Base-by-base conservation (phyloP, 768 basidiomycete genomes). In the Guyanaporus albipodus region DNA sequence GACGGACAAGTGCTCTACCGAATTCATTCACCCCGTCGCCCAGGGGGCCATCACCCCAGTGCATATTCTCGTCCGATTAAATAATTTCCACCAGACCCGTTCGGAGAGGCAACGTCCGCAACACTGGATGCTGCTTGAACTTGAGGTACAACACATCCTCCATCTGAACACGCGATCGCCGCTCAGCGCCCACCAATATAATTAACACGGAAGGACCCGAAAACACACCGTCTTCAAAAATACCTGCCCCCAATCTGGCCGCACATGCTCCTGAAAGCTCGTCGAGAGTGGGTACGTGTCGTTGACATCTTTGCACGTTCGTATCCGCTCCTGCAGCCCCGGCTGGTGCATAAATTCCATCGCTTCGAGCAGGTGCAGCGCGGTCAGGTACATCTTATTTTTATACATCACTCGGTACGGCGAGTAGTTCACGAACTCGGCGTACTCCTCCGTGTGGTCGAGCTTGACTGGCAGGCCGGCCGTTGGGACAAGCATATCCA, bases 311-410 rank as follows among this genome's bases (percentile, higher is more conserved):
- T 57, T 58, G 48, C 67, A 68, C 11, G 49, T 56, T 42, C 85
- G 72, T 46, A 90, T 83, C 23, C 57, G 55, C 45, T 86, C 80
- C 10, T 80, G 79, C 15, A 85, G 54, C 0, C 76, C 74, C 0
- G 76, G 78, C 3, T 70, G 68, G 18, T 70, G 62, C 29, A 79
- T 57, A 62, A 80, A 91, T 60, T 85, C 85, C 58, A 85, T 69
- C 8, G 87, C 86, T 63, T 91, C 86, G 44, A 80, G 75, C n/a
- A 91, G 72, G 54, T 91, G 88, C 56, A 81, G 63, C 9, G 83
- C 88, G 2, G 80, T 84, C 2, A 85, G 85, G 54, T 82, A 91
- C 33, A 66, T 62, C 43, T 68, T 69, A 26, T 78, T 71, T 28
- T 71, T 61, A 61, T 80, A 82, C 43, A 80, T 44, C 19, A 91